Evolutionary conservation across 805 yeast species (phyloP).

Genomic region (Candida peoriensis): DNA sequence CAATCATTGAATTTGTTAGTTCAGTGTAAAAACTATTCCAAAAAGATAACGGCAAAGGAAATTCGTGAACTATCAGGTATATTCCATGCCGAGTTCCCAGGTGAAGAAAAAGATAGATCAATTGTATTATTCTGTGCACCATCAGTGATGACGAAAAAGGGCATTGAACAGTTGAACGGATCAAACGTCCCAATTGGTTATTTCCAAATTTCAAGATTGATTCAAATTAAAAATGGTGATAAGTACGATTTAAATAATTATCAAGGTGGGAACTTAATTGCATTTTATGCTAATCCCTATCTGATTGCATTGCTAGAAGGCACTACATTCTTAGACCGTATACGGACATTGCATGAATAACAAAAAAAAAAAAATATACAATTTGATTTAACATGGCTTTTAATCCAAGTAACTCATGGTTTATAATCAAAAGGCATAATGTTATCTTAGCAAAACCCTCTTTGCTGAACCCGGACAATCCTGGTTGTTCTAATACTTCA

Average conservation of each 20-base stretch:
- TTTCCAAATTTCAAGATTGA: constrained; percentile 15
- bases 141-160: constrained; percentile 16
- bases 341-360: not conserved
- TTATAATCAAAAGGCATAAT: too few species aligned
- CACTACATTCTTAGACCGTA: constrained; percentile 1
- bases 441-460: too few species aligned
- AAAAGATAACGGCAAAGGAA: constrained; percentile 23
- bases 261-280: constrained; percentile 5
- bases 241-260: constrained; percentile 9
- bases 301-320: constrained; percentile 13
- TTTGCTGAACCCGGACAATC: too few species aligned
- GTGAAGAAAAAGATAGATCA: constrained; percentile 10
- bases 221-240: constrained; percentile 3
- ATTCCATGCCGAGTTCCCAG: constrained; percentile 15
- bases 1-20: constrained; percentile 16
- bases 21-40: constrained; percentile 21
- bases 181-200: constrained; percentile 19
- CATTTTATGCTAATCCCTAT: constrained; percentile 15
- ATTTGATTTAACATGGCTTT: not conserved
- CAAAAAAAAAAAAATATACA: not conserved
- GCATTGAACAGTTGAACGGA: constrained; percentile 14
- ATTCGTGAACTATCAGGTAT: constrained; percentile 22
- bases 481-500: too few species aligned
- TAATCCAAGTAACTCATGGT: too few species aligned
- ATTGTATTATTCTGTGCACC: constrained; percentile 21